phyloP scores from a whole-genome alignment of 805 yeast species.

The Torulaspora delbrueckii region DNA sequence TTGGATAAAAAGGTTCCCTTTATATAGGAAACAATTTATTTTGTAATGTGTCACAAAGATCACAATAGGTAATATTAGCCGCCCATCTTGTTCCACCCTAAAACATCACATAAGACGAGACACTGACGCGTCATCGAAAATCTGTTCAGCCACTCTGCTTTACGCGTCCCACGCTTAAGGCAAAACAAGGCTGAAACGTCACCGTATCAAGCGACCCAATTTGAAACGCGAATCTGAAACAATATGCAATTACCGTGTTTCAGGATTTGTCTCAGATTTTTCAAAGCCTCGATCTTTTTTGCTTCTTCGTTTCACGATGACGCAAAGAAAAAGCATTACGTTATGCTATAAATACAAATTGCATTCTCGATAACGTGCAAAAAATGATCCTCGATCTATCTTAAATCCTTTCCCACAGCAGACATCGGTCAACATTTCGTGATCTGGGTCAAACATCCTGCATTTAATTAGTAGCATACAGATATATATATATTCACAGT shows the following conservation, averaged over 20 bases:
- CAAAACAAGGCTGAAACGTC: not conserved
- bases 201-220: not conserved
- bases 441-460: not conserved
- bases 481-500: not conserved
- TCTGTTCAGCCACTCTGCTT: not conserved
- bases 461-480: not conserved
- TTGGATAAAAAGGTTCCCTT: not conserved
- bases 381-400: not conserved
- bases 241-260: too few relatives aligned
- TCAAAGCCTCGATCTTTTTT: not conserved
- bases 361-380: not conserved
- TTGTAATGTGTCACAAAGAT: slow-evolving; percentile 1
- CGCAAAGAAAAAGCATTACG: not conserved
- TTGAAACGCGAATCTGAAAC: not conserved
- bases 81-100: slow-evolving; percentile 8
- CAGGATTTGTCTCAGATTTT: not conserved
- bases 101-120: not conserved
- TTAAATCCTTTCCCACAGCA: not conserved
- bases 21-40: not conserved
- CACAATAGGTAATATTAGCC: slow-evolving; percentile 10
- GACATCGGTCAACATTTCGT: not conserved
- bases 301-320: not conserved
- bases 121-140: not conserved
- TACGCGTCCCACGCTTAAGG: not conserved
- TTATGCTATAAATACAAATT: not conserved